Conservation (phyloP, 2,329 filamentous ascomycete genomes). For the Paramyrothecium sp. region DNA sequence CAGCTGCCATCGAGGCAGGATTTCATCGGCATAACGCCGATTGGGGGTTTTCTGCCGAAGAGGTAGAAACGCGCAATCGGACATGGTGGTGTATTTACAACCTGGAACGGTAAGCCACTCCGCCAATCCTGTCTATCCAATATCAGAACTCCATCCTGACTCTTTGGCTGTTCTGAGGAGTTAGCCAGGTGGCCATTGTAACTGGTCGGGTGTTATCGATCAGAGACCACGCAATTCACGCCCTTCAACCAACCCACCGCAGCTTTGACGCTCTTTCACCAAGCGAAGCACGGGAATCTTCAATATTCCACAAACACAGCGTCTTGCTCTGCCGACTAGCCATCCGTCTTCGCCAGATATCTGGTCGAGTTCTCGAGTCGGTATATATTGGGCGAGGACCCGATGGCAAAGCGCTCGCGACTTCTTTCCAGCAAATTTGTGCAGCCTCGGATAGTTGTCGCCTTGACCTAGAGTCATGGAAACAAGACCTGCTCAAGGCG, state of each 20-base stretch:
- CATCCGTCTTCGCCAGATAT: constrained; percentile 13
- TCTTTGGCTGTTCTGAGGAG: background rate
- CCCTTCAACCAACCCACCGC: constrained; percentile 8
- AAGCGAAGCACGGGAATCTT: constrained; percentile 8
- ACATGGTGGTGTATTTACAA: constrained; percentile 21
- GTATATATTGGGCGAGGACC: constrained; percentile 19
- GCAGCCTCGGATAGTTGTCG: constrained; percentile 12
- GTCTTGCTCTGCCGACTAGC: constrained; percentile 10
- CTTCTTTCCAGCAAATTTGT: constrained; percentile 19
- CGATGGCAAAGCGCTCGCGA: constrained; percentile 13
- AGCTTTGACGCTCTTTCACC: constrained; percentile 11
- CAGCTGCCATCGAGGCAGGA: constrained; percentile 18
- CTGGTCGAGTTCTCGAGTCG: constrained; percentile 20
- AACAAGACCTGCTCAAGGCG: constrained; percentile 10
- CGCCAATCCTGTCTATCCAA: background rate
- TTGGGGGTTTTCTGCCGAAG: constrained; percentile 15
- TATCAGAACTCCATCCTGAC: background rate
- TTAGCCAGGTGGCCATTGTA: constrained; percentile 16
- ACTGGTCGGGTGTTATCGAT: constrained; percentile 20
- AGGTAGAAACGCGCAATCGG: constrained; percentile 16
- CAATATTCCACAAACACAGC: constrained; percentile 10
- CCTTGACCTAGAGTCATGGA: constrained; percentile 15
- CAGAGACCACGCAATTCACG: constrained; percentile 19
- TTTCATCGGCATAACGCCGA: constrained; percentile 17
- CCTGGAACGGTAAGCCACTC: constrained; percentile 8